Percentiles rank a stretch among this genome's conserved stretches.
These are phyloP conservation scores for Chaetoceros tenuissimus DNA, from an alignment of 108 stramenopile genomes.

Conservation along the genomic window DNA sequence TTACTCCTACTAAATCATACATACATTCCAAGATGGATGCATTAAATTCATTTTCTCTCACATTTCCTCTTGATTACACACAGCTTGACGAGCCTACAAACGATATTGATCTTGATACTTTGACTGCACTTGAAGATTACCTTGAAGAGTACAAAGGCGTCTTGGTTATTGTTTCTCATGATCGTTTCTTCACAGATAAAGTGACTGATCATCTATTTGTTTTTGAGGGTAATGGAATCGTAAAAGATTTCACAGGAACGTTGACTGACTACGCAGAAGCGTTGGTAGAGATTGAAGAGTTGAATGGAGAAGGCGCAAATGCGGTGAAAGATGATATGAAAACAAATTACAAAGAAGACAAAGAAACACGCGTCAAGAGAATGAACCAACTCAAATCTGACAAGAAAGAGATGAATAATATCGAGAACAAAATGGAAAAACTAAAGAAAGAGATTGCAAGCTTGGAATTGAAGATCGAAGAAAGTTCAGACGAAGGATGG, in stretches of 20 bases:
- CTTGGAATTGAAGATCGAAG: background rate
- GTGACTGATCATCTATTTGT: constrained; percentile 87
- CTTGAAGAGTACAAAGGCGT: constrained; percentile 82
- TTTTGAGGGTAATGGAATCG: constrained; percentile 75
- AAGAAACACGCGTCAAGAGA: constrained; percentile 41
- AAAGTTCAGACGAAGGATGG: background rate
- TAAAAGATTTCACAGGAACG: constrained; percentile 73
- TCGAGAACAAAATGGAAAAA: constrained; percentile 57
- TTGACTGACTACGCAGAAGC: constrained; percentile 74
- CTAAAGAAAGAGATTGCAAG: constrained; percentile 37
- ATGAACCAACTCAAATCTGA: constrained; percentile 52
- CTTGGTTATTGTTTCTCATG: constrained; percentile 88
- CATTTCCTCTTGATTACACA: too few relatives aligned
- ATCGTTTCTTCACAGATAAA: constrained; percentile 89
- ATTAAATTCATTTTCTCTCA: too few relatives aligned
- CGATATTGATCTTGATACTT: constrained; percentile 76
- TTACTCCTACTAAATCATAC: background rate
- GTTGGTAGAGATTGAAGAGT: constrained; percentile 61
- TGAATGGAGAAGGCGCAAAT: background rate
- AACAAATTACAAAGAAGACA: constrained; percentile 54
- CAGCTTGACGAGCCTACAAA: constrained; percentile 58
- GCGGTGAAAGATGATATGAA: constrained; percentile 25
- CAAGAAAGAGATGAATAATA: constrained; percentile 52
- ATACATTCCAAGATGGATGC: constrained; percentile 2
- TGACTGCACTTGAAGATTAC: constrained; percentile 68